Conservation (phyloP, 2,329 filamentous ascomycete species). For the Pseudocercospora fijiensis region DNA sequence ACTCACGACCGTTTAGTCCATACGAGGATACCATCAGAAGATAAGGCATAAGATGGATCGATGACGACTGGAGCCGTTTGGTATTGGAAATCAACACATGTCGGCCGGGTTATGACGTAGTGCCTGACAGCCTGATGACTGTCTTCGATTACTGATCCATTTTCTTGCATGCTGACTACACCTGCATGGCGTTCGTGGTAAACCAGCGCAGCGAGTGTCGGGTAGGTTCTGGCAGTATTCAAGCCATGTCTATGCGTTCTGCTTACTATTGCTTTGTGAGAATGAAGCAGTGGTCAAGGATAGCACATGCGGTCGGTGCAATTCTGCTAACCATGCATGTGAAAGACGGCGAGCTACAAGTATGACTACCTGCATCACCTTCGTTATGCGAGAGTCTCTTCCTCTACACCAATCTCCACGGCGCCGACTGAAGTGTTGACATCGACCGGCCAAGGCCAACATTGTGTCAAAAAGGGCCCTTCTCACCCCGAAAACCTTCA, state of each 20-base stretch:
- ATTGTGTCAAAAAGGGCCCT: not conserved
- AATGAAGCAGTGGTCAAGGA: not conserved
- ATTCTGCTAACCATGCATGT: not conserved
- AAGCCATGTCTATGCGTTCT: not conserved
- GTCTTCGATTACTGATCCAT: not conserved
- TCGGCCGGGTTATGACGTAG: not conserved
- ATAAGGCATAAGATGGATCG: not conserved
- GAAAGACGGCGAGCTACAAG: not conserved
- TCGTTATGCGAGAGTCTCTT: not conserved
- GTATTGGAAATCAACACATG: not conserved
- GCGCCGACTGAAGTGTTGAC: not conserved
- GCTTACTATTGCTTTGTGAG: constrained; percentile 6
- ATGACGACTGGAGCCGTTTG: not conserved
- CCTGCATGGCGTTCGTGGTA: not conserved
- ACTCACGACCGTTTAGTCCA: not conserved
- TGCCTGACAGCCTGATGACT: not conserved
- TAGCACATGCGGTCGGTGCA: not conserved
- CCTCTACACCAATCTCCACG: not conserved
- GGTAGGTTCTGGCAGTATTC: not conserved
- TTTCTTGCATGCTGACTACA: not conserved
- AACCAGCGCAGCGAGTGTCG: no score
- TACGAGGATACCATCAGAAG: not conserved
- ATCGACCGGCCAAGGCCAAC: not conserved
- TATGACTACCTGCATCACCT: not conserved
- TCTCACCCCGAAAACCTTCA: not conserved